These are phyloP conservation scores for Didymella pinodella DNA, from an alignment of 2,329 filamentous ascomycete species.

Conservation along the genomic window DNA sequence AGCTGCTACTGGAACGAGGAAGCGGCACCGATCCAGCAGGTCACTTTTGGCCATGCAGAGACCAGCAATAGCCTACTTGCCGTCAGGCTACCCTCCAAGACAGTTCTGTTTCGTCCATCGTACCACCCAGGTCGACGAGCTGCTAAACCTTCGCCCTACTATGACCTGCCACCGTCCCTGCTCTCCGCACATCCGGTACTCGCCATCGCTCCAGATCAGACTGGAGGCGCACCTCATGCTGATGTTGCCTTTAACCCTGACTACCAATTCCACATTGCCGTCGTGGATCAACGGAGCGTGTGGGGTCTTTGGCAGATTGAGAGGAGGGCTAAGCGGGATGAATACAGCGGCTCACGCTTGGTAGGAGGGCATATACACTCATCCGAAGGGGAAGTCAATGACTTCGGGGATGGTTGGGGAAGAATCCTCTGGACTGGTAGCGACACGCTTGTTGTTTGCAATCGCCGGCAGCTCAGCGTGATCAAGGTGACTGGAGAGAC, in stretches of 20 bases:
- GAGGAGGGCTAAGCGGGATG: slow-evolving; percentile 29
- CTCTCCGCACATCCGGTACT: slow-evolving; percentile 66
- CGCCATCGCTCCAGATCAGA: slow-evolving; percentile 60
- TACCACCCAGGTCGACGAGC: slow-evolving; percentile 27
- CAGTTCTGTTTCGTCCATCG: slow-evolving; percentile 57
- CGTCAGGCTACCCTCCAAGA: slow-evolving; percentile 57
- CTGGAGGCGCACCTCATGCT: slow-evolving; percentile 64
- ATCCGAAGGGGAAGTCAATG: neutral
- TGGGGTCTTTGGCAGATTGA: slow-evolving; percentile 74
- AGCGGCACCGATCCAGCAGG: slow-evolving; percentile 62
- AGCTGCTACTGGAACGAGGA: slow-evolving; percentile 64
- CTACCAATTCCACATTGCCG: slow-evolving; percentile 66
- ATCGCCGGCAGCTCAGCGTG: slow-evolving; percentile 52
- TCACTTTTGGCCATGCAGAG: slow-evolving; percentile 59
- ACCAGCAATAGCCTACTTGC: slow-evolving; percentile 59
- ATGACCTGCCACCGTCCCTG: slow-evolving; percentile 54
- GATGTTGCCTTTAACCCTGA: slow-evolving; percentile 73
- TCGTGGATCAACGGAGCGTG: slow-evolving; percentile 70
- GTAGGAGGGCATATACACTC: slow-evolving; percentile 35
- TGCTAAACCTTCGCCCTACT: slow-evolving; percentile 28
- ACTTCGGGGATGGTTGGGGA: slow-evolving; percentile 58
- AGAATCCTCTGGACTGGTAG: slow-evolving; percentile 59
- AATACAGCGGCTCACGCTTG: slow-evolving; percentile 48
- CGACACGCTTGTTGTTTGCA: slow-evolving; percentile 62
- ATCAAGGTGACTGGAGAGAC: slow-evolving; percentile 43